A percentile compares a stretch with the other conserved stretches of the same genome.
phyloP scores from a whole-genome alignment of 2,329 filamentous ascomycete genomes.

The Neonectria punicea region DNA sequence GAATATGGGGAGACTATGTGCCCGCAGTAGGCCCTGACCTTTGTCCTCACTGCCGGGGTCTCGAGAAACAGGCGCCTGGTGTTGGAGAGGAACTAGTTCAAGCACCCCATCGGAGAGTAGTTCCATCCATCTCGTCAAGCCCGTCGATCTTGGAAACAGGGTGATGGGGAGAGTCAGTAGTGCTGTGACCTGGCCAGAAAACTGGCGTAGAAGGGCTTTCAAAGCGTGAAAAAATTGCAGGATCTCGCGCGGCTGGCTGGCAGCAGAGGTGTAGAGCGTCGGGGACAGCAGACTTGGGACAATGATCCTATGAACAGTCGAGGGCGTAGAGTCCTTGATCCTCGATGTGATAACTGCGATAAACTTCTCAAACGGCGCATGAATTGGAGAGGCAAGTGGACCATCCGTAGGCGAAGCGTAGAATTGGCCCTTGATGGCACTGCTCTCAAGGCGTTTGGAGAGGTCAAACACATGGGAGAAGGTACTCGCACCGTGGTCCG shows the following conservation, averaged over 20 bases:
- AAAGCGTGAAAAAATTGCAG: constrained; percentile 85
- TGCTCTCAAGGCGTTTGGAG: constrained; percentile 67
- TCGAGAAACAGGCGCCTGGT: constrained; percentile 63
- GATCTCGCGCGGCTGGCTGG: constrained; percentile 76
- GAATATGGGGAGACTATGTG: constrained; percentile 84
- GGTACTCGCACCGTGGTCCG: constrained; percentile 41
- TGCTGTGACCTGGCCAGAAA: constrained; percentile 72
- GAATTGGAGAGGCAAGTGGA: constrained; percentile 35
- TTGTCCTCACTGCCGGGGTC: constrained; percentile 70
- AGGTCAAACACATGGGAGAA: constrained; percentile 83
- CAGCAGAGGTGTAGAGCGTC: constrained; percentile 78
- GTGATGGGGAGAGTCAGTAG: constrained; percentile 83
- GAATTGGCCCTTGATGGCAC: constrained; percentile 61
- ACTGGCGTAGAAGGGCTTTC: constrained; percentile 76
- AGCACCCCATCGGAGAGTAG: constrained; percentile 85
- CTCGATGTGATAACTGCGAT: constrained; percentile 66
- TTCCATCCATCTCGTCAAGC: constrained; percentile 87
- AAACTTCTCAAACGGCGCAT: constrained; percentile 66
- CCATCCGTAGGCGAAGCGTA: constrained; percentile 59
- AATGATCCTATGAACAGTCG: constrained; percentile 80
- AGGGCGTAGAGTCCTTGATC: constrained; percentile 66
- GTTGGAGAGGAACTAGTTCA: constrained; percentile 79
- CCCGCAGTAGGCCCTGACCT: constrained; percentile 85
- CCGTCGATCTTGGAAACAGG: constrained; percentile 79
- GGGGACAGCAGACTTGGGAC: constrained; percentile 89